Percentiles rank a stretch among this genome's conserved stretches.
Conservation (phyloP, 257 asterid species). For the Solanum corneliomulleri region DNA sequence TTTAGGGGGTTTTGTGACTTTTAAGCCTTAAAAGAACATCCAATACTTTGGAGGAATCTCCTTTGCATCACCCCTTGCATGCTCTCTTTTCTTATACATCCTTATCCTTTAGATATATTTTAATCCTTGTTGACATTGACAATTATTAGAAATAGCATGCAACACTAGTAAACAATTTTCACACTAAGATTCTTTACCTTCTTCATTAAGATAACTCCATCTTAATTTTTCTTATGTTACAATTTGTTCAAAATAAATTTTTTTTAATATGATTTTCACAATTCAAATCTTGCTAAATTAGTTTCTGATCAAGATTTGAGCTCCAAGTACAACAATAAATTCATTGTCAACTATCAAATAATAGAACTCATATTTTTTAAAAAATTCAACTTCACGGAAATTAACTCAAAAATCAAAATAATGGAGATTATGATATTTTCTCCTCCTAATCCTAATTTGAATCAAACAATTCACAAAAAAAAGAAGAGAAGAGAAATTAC, state of each 20-base stretch:
- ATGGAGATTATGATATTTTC: neutral
- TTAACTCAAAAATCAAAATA: too few relatives aligned
- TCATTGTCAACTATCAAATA: neutral
- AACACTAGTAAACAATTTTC: neutral
- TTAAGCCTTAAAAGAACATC: neutral
- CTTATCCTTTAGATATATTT: neutral
- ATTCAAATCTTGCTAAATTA: neutral
- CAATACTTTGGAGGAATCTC: neutral
- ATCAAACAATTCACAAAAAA: neutral
- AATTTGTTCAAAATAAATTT: neutral
- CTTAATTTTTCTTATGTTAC: neutral
- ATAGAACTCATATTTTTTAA: neutral
- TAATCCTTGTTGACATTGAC: neutral
- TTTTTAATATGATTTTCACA: neutral
- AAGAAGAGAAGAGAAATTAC: neutral
- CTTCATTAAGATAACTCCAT: neutral
- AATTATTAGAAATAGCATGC: neutral
- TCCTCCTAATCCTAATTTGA: neutral
- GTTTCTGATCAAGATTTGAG: neutral
- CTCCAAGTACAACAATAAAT: neutral
- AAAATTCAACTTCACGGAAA: neutral
- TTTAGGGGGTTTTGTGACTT: accelerated
- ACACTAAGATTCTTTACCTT: neutral
- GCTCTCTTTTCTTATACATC: neutral
- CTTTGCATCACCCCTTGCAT: neutral